Base-by-base conservation (phyloP, 1,139 yeast species). In the Geotrichum klebahnii region DNA sequence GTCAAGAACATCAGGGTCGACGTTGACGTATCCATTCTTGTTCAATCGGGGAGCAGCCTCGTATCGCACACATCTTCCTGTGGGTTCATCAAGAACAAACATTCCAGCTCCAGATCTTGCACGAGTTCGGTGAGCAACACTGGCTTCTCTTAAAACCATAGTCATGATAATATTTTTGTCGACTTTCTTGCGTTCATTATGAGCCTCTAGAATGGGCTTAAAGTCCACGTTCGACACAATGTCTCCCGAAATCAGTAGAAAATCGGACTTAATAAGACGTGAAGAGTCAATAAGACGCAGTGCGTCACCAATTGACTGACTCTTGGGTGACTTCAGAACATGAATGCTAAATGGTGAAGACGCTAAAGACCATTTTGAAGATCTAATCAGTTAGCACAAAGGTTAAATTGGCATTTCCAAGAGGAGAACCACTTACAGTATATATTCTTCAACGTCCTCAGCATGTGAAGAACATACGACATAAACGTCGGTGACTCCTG, bases 151-250 rank as follows among this genome's bases (percentile, higher is more conserved):
- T 57, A 90, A 74, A 43, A 94, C 94, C 96, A 92, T 89, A 20
- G 97, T 92, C 66, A 86, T 82, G 59, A 92, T 89, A 59, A 90
- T 90, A 66, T 92, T 95, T 67, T 83, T 86, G 68, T 92, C 98
- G 44, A 62, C 61, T 23, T 78, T 75, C 61, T 81, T 84, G 59
- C 85, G 81, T 55, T 75, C 77, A 58, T 80, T 79, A 66, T 92
- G 98, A 50, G 79, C 80, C 20, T 79, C 80, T 70, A 89, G 71
- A 36, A 84, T 87, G 59, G 82, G 79, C 44, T 75, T 76, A 57
- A 90, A 82, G 63, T 90, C 94, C 54, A 94, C 77, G 63, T 92
- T 92, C 48, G 96, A 85, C 14, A 92, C 90, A 26, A 92, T 95
- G 66, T 92, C 98, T 52, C 98, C 98, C 14, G 95, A 81, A 37